phyloP scores from a whole-genome alignment of 805 yeast genomes.

The Lipomyces orientalis region DNA sequence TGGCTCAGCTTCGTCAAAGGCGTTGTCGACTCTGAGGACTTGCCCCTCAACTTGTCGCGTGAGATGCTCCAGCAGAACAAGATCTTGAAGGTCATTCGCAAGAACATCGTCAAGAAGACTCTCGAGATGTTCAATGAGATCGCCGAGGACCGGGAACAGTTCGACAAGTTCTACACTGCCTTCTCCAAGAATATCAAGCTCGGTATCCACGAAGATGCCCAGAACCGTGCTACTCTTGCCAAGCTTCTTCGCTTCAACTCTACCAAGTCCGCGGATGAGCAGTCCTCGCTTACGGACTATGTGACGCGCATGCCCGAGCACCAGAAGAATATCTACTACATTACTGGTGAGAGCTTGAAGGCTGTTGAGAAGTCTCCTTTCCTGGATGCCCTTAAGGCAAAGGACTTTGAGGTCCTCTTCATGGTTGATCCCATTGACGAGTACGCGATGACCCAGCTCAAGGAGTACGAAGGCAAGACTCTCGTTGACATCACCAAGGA shows the following conservation, averaged over 20 bases:
- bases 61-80: constrained; percentile 99
- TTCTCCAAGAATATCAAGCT: constrained; percentile 98
- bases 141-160: constrained; percentile 98
- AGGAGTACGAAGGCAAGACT: constrained; percentile 99
- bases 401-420: constrained; percentile 97
- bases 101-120: constrained; percentile 97
- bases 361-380: constrained; percentile 99
- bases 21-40: constrained; percentile 99
- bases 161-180: constrained; percentile 97
- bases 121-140: constrained; percentile 99
- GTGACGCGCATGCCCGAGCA: constrained; percentile 99
- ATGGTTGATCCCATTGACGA: constrained; percentile 99
- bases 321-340: constrained; percentile 99
- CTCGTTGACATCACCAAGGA: constrained; percentile 99
- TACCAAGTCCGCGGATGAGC: constrained; percentile 92
- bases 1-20: constrained; percentile 98
- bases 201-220: constrained; percentile 98
- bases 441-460: constrained; percentile 98
- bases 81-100: constrained; percentile 98
- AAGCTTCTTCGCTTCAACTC: constrained; percentile 97
- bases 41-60: constrained; percentile 99
- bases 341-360: constrained; percentile 98
- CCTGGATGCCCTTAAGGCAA: constrained; percentile 97
- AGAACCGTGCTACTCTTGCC: constrained; percentile 94
- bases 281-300: constrained; percentile 93